Base-by-base conservation (phyloP, 805 yeast genomes). In the Yamadazyma scolyti region DNA sequence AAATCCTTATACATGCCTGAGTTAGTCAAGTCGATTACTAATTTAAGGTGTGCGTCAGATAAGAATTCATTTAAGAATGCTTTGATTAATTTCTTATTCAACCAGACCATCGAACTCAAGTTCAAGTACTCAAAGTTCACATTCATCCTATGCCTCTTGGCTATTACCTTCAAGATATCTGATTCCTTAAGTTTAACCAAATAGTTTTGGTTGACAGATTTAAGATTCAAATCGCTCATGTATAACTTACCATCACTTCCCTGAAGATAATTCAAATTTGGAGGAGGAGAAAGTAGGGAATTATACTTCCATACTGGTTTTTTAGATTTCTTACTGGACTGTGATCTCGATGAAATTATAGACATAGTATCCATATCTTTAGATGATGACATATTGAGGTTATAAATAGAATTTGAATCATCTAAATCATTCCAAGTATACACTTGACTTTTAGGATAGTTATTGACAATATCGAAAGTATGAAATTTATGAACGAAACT, bases 51-150 rank as follows among this genome's bases (percentile, higher is more conserved):
- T 8, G 28, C 33, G 27, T 31, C 28, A 13, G 17, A 30, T 6
- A 54, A 37, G 34, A 61, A 54, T 17, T 52, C 49, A 8, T 52
- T 37, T 45, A 75, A 53, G 28, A 54, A 65, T 31, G 52, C 34
- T 48, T 54, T 48, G 42, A 65, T 51, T 31, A 58, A 31, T 33
- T 42, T 63, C 44, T 58, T 69, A 45, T 56, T 66, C 22, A 68
- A 49, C 79, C 75, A 75, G 32, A 68, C 65, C 53, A 65, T 65
- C 6, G 69, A 69, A 15, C 61, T 55, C 43, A 71, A 51, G 36
- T 65, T 63, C 41, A 69, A 53, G 28, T 52, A 60, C 38, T 36
- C 53, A 34, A 76, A 48, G 26, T 47, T 36, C 14, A 23, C 29
- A 16, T 34, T 41, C 11, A 32, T 36, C 6, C 52, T 44, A 31